A percentile compares a stretch with the other conserved stretches of the same genome.
These are phyloP conservation scores for Nigrospora osmanthi DNA, from an alignment of 2,329 filamentous ascomycete genomes.

Conservation along the genomic window DNA sequence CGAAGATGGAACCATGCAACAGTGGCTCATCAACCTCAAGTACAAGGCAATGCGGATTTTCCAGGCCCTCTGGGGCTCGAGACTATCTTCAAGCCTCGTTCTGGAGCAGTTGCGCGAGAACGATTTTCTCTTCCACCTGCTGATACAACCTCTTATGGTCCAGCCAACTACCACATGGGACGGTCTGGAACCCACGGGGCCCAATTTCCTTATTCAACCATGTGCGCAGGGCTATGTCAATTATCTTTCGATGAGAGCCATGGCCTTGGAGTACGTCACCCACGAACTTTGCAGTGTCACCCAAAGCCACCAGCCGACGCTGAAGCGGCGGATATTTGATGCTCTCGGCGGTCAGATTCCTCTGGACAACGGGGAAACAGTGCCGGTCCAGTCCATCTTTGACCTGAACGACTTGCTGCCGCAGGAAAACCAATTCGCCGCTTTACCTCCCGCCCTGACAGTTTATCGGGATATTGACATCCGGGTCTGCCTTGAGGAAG, in stretches of 20 bases:
- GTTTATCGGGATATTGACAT: constrained; percentile 63
- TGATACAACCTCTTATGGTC: constrained; percentile 65
- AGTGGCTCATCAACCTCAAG: constrained; percentile 64
- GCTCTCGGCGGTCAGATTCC: constrained; percentile 72
- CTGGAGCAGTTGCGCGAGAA: constrained; percentile 73
- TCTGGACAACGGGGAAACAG: constrained; percentile 56
- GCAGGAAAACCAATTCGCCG: constrained; percentile 40
- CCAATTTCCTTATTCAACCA: constrained; percentile 64
- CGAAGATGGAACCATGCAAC: constrained; percentile 48
- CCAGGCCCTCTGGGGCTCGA: constrained; percentile 74
- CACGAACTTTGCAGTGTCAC: constrained; percentile 76
- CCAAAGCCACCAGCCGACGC: constrained; percentile 59
- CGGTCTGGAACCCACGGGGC: constrained; percentile 47
- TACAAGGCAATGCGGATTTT: constrained; percentile 66
- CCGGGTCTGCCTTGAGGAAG: constrained; percentile 52
- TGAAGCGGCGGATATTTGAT: constrained; percentile 61
- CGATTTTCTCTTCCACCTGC: constrained; percentile 72
- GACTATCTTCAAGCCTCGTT: constrained; percentile 66
- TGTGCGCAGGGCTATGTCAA: constrained; percentile 61
- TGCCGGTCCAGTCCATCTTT: constrained; percentile 70
- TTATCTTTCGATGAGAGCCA: constrained; percentile 69
- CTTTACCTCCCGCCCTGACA: constrained; percentile 43
- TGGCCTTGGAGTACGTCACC: constrained; percentile 76
- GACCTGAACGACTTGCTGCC: constrained; percentile 76
- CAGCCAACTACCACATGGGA: constrained; percentile 68